phyloP scores from a whole-genome alignment of 768 basidiomycete species.

The Tricholomella constricta region DNA sequence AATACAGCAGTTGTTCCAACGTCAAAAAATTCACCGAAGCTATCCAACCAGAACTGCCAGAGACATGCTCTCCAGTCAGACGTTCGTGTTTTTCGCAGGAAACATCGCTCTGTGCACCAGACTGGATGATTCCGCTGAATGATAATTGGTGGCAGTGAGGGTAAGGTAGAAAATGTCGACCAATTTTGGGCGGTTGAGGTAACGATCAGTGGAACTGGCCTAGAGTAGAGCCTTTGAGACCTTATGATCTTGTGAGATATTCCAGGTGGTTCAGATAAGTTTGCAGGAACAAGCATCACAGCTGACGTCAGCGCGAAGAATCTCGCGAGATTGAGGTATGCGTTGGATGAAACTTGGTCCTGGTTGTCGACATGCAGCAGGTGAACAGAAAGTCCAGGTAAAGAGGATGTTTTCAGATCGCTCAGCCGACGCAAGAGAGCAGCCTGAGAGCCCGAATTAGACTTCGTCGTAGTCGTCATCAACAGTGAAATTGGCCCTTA shows the following conservation, averaged over 20 bases:
- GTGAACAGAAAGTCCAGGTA: constrained; percentile 43
- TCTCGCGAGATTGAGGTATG: constrained; percentile 64
- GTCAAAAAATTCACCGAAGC: constrained; percentile 41
- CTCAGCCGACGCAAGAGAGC: constrained; percentile 29
- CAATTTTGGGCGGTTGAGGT: constrained; percentile 26
- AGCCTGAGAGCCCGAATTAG: constrained; percentile 25
- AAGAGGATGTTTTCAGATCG: constrained; percentile 19
- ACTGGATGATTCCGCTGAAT: constrained; percentile 44
- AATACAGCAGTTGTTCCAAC: constrained; percentile 22
- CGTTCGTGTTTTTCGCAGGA: constrained; percentile 43
- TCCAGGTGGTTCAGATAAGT: constrained; percentile 30
- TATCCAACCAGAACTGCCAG: constrained; percentile 64
- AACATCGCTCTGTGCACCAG: constrained; percentile 66
- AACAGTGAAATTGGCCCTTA: constrained; percentile 54
- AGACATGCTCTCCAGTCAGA: constrained; percentile 67
- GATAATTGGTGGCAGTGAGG: constrained; percentile 47
- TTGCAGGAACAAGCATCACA: constrained; percentile 55
- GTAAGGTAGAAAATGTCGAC: constrained; percentile 37
- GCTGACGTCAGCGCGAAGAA: constrained; percentile 51
- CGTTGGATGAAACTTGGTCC: constrained; percentile 46
- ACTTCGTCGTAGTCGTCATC: constrained; percentile 35
- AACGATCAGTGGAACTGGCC: constrained; percentile 20
- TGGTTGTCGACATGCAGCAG: constrained; percentile 43
- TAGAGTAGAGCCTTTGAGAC: constrained; percentile 4
- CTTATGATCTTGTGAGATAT: constrained; percentile 19